Conservation (phyloP, 2,329 filamentous ascomycete species). For the Arthrobotrys megalospora region DNA sequence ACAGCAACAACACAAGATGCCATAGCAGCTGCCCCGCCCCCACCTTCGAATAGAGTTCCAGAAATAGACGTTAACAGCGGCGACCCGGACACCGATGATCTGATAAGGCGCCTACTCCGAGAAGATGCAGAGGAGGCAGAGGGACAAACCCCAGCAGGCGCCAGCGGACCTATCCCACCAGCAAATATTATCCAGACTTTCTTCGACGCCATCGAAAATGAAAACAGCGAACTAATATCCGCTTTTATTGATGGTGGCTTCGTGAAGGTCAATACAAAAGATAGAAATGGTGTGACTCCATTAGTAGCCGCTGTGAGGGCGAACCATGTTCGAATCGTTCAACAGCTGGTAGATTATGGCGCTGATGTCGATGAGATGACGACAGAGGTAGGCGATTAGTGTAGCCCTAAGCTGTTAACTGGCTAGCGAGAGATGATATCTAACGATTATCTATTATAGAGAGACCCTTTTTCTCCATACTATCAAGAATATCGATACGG, state of each 20-base stretch:
- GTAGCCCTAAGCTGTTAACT: background rate
- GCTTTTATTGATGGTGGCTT: constrained; percentile 53
- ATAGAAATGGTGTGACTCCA: constrained; percentile 39
- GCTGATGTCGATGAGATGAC: constrained; percentile 52
- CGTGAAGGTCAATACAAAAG: constrained; percentile 41
- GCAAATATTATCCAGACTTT: constrained; percentile 49
- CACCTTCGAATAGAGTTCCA: constrained; percentile 3
- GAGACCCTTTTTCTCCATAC: constrained; percentile 4
- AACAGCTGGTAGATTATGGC: constrained; percentile 58
- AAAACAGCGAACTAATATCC: constrained; percentile 57
- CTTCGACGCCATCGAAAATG: constrained; percentile 52
- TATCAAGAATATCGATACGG: constrained; percentile 32
- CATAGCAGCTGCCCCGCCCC: constrained; percentile 10
- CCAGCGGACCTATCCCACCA: background rate
- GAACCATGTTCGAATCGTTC: constrained; percentile 54
- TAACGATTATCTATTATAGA: constrained; percentile 24
- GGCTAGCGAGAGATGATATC: background rate
- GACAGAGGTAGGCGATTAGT: constrained; percentile 23
- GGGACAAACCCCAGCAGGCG: background rate
- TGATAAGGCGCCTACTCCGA: constrained; percentile 46
- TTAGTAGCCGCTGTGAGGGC: constrained; percentile 52
- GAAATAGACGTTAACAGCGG: constrained; percentile 34
- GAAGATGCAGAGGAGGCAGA: constrained; percentile 53
- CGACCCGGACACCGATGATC: constrained; percentile 50
- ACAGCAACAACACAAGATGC: constrained; percentile 39